Conservation (phyloP, 2,329 filamentous ascomycete species). For the Macrophomina phaseolina region DNA sequence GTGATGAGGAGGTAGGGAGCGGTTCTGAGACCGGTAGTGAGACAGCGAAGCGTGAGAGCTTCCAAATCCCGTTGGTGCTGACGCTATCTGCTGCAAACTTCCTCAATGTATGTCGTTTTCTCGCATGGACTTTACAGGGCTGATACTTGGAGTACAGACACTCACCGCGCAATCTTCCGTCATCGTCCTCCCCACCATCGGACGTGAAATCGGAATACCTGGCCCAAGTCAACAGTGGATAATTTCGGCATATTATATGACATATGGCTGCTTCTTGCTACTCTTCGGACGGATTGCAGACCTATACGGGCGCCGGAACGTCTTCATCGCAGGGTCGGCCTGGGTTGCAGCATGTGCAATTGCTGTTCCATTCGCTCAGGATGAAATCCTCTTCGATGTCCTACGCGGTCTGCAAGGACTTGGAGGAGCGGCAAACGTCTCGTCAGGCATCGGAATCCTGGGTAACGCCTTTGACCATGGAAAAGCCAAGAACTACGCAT, state of each 20-base stretch:
- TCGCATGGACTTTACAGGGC: neutral
- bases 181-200: slow-evolving; percentile 68
- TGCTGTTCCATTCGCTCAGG: slow-evolving; percentile 67
- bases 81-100: slow-evolving; percentile 2
- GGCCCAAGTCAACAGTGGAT: slow-evolving; percentile 68
- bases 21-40: neutral
- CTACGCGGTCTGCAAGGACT: slow-evolving; percentile 71
- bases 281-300: slow-evolving; percentile 72
- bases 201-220: slow-evolving; percentile 61
- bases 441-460: slow-evolving; percentile 73
- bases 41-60: neutral
- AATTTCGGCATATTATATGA: slow-evolving; percentile 68
- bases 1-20: neutral
- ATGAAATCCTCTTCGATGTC: slow-evolving; percentile 71
- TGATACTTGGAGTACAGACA: slow-evolving; percentile 44
- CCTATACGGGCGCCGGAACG: slow-evolving; percentile 68
- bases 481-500: slow-evolving; percentile 73
- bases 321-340: slow-evolving; percentile 68
- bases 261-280: slow-evolving; percentile 67
- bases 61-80: slow-evolving; percentile 7
- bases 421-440: slow-evolving; percentile 71
- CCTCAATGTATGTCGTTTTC: neutral
- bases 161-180: slow-evolving; percentile 65
- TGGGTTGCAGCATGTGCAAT: slow-evolving; percentile 67
- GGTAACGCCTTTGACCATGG: slow-evolving; percentile 71